phyloP scores from a whole-genome alignment of 306 rosid species.

The Argentina anserina region DNA sequence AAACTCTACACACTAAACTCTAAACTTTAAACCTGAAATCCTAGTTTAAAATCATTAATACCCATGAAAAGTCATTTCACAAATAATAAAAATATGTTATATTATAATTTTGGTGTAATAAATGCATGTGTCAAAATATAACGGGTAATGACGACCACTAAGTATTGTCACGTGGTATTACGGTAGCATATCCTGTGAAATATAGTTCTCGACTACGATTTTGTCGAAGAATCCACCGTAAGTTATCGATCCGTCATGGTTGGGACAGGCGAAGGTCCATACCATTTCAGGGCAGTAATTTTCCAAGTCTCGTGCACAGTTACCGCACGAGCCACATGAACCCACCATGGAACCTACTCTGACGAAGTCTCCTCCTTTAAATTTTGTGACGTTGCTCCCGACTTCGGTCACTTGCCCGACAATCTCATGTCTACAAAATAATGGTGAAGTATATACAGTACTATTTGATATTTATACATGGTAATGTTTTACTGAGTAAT shows the following conservation, averaged over 20 bases:
- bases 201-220: neutral
- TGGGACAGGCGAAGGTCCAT: neutral
- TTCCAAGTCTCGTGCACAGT: neutral
- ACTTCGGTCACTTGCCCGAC: slow-evolving; percentile 8
- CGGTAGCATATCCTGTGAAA: no score
- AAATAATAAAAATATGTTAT: no score
- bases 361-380: slow-evolving; percentile 13
- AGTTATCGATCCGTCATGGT: neutral
- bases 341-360: slow-evolving; percentile 15
- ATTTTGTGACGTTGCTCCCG: slow-evolving; percentile 16
- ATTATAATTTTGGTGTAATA: no score
- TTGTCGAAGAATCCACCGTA: slow-evolving; percentile 6
- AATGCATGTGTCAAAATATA: no score
- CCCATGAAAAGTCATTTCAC: no score
- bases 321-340: slow-evolving; percentile 12
- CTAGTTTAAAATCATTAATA: no score
- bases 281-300: slow-evolving; percentile 9
- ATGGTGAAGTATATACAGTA: no score
- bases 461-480: neutral
- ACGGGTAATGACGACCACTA: no score
- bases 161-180: no score
- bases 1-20: no score
- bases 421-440: slow-evolving; percentile 17
- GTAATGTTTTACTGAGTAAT: no score
- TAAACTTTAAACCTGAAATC: no score